Percentiles rank a stretch among this genome's conserved stretches.
phyloP scores from a whole-genome alignment of 176 grass and related monocot species.

The Cenchrus fungigraminus region DNA sequence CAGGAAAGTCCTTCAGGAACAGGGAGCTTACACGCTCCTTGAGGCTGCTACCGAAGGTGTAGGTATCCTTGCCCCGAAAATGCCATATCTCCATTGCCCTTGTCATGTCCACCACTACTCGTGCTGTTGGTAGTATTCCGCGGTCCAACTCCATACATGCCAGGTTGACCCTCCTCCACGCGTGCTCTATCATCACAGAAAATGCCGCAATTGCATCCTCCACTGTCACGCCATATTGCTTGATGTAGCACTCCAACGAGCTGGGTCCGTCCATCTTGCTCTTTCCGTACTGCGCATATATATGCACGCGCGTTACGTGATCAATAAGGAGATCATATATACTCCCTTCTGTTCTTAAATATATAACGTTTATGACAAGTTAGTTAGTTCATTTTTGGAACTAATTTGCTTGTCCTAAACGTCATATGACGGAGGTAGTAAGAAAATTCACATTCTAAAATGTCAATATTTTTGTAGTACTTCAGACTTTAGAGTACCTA shows the following conservation, averaged over 20 bases:
- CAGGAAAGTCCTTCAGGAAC: background rate
- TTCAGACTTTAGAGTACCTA: too few relatives aligned
- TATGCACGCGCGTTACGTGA: background rate
- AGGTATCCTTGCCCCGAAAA: background rate
- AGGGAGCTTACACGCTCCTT: background rate
- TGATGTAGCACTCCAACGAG: background rate
- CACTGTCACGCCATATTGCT: background rate
- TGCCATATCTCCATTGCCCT: background rate
- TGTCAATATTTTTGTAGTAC: too few relatives aligned
- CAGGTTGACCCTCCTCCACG: slow-evolving; percentile 1
- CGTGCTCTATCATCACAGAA: background rate
- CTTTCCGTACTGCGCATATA: background rate
- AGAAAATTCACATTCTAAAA: too few relatives aligned
- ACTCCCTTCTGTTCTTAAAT: too few relatives aligned
- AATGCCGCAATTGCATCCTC: background rate
- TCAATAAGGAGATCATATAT: too few relatives aligned
- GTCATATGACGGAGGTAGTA: background rate
- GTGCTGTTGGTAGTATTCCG: background rate
- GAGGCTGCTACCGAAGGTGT: background rate
- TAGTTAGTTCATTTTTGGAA: too few relatives aligned
- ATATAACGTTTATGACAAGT: too few relatives aligned
- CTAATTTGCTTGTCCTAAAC: too few relatives aligned
- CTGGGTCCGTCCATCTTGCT: background rate
- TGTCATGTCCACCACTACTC: background rate
- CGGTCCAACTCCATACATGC: background rate